Base-by-base conservation (phyloP, 495 filamentous ascomycete species). In the Penicillium tannophilum region DNA sequence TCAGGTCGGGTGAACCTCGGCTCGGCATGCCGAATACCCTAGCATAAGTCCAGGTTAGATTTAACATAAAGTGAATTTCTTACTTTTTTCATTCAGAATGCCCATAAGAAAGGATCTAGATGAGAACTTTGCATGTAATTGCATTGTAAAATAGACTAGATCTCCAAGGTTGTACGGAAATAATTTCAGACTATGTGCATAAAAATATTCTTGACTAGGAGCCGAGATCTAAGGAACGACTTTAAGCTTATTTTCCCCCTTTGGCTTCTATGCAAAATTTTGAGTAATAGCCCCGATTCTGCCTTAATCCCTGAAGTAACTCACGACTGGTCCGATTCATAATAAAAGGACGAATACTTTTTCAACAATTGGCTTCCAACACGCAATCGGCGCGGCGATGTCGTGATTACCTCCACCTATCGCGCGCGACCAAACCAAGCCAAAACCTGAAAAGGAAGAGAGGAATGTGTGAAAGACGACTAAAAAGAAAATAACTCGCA, bases 321-420 rank as follows among this genome's bases (percentile, higher is more conserved):
- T 41, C 4, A 4, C 1, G 7, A n/a, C 0, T 6, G 12, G 39
- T 7, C 39, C 16, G 39, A 41, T n/a, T 16, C 17, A 5, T 4
- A 41, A 17, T 12, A 2, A 16, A 17, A 1, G 4, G 39, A 41
- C 16, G 14, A 2, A 17, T 2, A 3, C 17, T 41, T 17, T 41
- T 7, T 7, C 39, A 41, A 41, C 39, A 35, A 50, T 50, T 50
- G 47, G 30, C 47, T 50, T 24, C 35, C 19, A 50, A 54, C 36
- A 63, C 61, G 57, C 61, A 63, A 63, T 63, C 35, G 19, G 14
- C 54, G 50, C 53, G 53, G 41, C 50, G 61, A 63, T 63, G 61
- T 63, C 61, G 61, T 63, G 61, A 63, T 63, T 39, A 33, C 41
- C 52, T 54, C 61, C 56, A 56, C 57, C 57, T 45, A 35, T 26